phyloP scores from a whole-genome alignment of 306 rosid species.

The Lathyrus sativus region DNA sequence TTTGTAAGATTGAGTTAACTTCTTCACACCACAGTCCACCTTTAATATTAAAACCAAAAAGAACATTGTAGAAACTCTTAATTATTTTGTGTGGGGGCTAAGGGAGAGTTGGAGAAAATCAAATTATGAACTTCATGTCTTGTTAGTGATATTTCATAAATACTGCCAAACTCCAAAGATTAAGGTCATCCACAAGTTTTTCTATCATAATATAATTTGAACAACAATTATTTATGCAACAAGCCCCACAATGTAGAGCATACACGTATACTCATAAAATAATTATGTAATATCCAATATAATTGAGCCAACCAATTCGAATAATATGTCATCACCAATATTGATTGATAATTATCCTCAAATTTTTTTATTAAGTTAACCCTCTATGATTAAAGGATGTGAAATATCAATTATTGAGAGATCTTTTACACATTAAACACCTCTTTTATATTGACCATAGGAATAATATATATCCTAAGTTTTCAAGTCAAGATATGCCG shows the following conservation, averaged over 20 bases:
- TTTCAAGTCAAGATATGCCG: conserved; percentile 20
- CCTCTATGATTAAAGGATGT: conserved; percentile 43
- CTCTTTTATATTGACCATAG: conserved; percentile 24
- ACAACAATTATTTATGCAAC: conserved; percentile 32
- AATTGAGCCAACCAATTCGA: conserved; percentile 9
- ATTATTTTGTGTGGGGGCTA: not conserved
- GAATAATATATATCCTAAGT: conserved; percentile 34
- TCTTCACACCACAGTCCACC: too few species aligned
- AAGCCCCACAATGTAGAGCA: conserved; percentile 39
- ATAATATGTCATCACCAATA: conserved; percentile 38
- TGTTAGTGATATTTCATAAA: conserved; percentile 9
- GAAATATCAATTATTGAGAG: conserved; percentile 42
- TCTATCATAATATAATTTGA: not conserved
- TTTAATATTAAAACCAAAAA: too few species aligned
- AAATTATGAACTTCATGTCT: conserved; percentile 19
- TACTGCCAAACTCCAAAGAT: conserved; percentile 26
- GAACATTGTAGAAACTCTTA: too few species aligned
- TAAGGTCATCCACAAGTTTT: conserved; percentile 18
- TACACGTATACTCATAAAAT: conserved; percentile 39
- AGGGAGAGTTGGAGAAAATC: not conserved
- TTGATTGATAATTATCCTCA: conserved; percentile 39
- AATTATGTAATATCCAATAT: conserved; percentile 30
- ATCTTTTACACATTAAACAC: conserved; percentile 39
- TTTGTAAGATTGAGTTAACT: too few species aligned
- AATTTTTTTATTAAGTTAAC: conserved; percentile 27